phyloP scores from a whole-genome alignment of 306 rosid genomes.

The Oxytropis ochrocephala region DNA sequence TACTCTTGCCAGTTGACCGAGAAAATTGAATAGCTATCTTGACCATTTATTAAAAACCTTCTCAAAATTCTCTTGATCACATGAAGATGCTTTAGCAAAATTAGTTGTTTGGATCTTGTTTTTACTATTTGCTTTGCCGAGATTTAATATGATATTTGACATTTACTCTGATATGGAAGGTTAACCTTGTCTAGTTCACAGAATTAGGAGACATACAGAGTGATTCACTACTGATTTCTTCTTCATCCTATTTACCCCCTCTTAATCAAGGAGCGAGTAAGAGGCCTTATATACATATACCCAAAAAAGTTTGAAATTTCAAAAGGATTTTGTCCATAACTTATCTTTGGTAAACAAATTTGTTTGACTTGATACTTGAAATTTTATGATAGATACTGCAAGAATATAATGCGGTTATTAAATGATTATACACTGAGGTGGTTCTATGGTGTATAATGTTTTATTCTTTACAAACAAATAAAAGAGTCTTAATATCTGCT shows the following conservation, averaged over 20 bases:
- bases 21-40: conserved; percentile 10
- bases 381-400: background rate
- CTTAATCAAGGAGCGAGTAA: background rate
- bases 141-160: conserved; percentile 8
- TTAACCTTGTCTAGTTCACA: background rate
- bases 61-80: background rate
- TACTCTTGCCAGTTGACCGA: background rate
- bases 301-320: background rate
- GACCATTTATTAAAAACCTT: background rate
- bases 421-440: background rate
- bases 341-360: background rate
- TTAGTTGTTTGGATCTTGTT: background rate
- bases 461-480: background rate
- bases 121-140: background rate
- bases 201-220: background rate
- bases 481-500: background rate
- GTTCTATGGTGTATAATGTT: background rate
- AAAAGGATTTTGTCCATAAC: background rate
- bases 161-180: background rate
- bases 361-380: background rate
- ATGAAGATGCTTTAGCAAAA: background rate
- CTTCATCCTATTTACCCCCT: background rate
- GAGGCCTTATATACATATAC: background rate
- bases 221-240: background rate
- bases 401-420: background rate